Evolutionary conservation across 2,329 filamentous ascomycete species (phyloP).

Genomic region (Lachnellula arida): DNA sequence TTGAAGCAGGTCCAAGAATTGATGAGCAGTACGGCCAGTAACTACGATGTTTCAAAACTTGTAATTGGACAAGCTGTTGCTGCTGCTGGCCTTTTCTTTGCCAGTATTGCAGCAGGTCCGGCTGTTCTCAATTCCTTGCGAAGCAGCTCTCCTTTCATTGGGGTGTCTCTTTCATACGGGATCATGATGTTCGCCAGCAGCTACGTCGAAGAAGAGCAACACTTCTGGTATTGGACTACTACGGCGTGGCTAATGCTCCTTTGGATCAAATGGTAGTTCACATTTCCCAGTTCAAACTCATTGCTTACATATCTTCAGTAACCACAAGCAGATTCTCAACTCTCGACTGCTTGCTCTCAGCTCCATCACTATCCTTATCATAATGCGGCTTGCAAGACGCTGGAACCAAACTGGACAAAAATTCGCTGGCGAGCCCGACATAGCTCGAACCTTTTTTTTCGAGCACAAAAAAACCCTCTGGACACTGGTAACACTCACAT

Average conservation of each 20-base stretch:
- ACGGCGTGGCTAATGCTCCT: slow-evolving; percentile 63
- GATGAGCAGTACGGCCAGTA: slow-evolving; percentile 87
- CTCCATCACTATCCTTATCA: slow-evolving; percentile 47
- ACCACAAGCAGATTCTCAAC: slow-evolving; percentile 14
- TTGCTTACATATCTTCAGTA: slow-evolving; percentile 21
- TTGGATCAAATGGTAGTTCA: slow-evolving; percentile 39
- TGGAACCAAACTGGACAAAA: slow-evolving; percentile 99
- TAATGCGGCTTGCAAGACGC: slow-evolving; percentile 63
- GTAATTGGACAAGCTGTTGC: slow-evolving; percentile 40
- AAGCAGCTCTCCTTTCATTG: slow-evolving; percentile 40
- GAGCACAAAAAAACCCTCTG: slow-evolving; percentile 66
- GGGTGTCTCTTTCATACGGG: slow-evolving; percentile 61
- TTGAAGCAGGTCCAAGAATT: slow-evolving; percentile 55
- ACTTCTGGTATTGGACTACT: slow-evolving; percentile 94
- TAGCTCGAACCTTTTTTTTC: slow-evolving; percentile 67
- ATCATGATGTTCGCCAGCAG: slow-evolving; percentile 97
- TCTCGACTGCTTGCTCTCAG: slow-evolving; percentile 15
- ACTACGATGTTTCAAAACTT: slow-evolving; percentile 73
- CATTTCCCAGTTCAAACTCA: neutral
- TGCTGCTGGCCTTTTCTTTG: slow-evolving; percentile 32
- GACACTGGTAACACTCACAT: slow-evolving; percentile 65
- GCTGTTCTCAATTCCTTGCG: slow-evolving; percentile 36
- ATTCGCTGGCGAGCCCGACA: slow-evolving; percentile 83
- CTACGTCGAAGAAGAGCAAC: slow-evolving; percentile 96
- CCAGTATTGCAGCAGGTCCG: slow-evolving; percentile 34